A percentile compares a stretch with the other conserved stretches of the same genome.
Evolutionary conservation across 495 filamentous ascomycete species (phyloP).

Genomic region (Sabuloglossum arenarium): DNA sequence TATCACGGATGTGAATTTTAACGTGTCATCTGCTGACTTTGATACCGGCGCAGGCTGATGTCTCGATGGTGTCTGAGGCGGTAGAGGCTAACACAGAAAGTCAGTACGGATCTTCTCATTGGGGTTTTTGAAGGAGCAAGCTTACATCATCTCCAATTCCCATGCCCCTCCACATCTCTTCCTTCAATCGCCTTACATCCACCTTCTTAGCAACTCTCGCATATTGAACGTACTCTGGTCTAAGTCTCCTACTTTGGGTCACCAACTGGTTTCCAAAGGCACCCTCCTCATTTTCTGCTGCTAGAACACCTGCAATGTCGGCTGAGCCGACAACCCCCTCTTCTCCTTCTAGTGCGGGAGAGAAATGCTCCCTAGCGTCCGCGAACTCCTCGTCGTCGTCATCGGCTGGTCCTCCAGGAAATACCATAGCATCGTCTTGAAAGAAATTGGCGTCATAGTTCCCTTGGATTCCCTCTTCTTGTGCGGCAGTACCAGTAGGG

Average conservation of each 20-base stretch:
- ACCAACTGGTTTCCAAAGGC: conserved; percentile 86
- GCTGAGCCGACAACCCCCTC: conserved; percentile 11
- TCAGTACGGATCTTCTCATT: neutral
- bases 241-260: conserved; percentile 58
- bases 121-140: neutral
- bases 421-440: conserved; percentile 73
- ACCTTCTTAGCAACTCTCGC: conserved; percentile 96
- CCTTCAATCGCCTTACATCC: conserved; percentile 85
- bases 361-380: conserved; percentile 79
- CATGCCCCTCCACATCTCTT: conserved; percentile 88
- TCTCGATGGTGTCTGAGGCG: neutral
- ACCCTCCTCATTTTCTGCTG: conserved; percentile 21
- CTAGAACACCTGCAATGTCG: conserved; percentile 19
- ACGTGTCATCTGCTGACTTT: conserved; percentile 13
- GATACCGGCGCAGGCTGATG: neutral
- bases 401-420: conserved; percentile 47
- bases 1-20: conserved; percentile 83
- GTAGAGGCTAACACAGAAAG: neutral
- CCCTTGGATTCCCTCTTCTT: conserved; percentile 34
- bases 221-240: conserved; percentile 94
- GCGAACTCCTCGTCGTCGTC: conserved; percentile 75
- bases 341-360: conserved; percentile 41
- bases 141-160: conserved; percentile 28
- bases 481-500: conserved; percentile 22
- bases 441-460: conserved; percentile 98